A percentile compares a stretch with the other conserved stretches of the same genome.
phyloP scores from a whole-genome alignment of 257 asterid genomes.

The Scutellaria galericulata region DNA sequence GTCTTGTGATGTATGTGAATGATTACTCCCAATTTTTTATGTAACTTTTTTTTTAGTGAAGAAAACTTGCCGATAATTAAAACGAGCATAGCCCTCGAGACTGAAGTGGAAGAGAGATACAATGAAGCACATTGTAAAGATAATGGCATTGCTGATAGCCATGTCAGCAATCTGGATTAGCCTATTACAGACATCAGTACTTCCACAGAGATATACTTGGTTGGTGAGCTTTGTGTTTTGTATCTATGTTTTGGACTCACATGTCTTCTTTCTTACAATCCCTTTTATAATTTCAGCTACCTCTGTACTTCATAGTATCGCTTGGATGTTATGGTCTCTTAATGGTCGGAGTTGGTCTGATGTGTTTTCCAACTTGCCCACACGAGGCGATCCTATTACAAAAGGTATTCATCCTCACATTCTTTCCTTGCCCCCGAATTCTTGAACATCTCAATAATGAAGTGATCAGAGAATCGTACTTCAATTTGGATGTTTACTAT shows the following conservation, averaged over 20 bases:
- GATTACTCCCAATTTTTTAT: not conserved
- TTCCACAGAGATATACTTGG: constrained; percentile 74
- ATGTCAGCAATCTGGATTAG: constrained; percentile 72
- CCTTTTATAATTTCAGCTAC: constrained; percentile 50
- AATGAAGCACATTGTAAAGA: constrained; percentile 84
- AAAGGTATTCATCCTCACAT: constrained; percentile 44
- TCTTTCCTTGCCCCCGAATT: not conserved
- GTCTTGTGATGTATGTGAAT: not conserved
- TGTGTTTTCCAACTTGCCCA: constrained; percentile 81
- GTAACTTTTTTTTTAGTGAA: not conserved
- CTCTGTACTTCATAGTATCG: constrained; percentile 68
- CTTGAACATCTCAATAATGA: not conserved
- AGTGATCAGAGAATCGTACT: not conserved
- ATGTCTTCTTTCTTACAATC: not conserved
- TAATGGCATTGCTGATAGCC: constrained; percentile 59
- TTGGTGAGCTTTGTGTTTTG: constrained; percentile 59
- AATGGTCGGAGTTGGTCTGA: constrained; percentile 85
- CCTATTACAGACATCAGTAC: constrained; percentile 60
- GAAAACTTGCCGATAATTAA: not conserved
- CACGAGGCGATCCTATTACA: constrained; percentile 77
- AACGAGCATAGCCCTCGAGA: not conserved
- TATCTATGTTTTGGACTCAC: not conserved
- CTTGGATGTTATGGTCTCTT: constrained; percentile 80
- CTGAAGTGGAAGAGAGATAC: constrained; percentile 40
- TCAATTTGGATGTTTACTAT: not conserved